Evolutionary conservation across 305 asterid genomes (phyloP), one percentile per base, ranked within the genome.

Genomic region (Andrographis paniculata): DNA sequence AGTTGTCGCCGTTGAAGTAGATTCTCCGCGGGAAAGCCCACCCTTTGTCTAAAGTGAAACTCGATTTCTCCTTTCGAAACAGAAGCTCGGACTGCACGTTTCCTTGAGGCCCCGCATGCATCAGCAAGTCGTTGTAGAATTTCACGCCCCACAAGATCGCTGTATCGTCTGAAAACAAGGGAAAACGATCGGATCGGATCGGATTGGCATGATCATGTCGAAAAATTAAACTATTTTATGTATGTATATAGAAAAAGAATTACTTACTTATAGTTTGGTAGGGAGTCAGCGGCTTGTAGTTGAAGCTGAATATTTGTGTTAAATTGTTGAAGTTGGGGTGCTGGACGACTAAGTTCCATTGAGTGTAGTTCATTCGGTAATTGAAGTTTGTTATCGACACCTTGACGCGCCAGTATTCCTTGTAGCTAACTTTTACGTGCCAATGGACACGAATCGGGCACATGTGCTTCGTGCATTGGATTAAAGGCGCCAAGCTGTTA

Each of bases 21-120:
- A 81, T 35, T 59, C 87, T 75, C 54, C 77, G 64, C 0, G 93
- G 93, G 28, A 81, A 81, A 44, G 74, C 84, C 93, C 93, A 81
- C 3, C 93, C 93, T 60, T 78, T 78, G 14, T 81, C 82, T 22
- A 81, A 81, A 36, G 78, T 75, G 73, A 77, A 78, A 52, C 78
- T 77, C 17, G 93, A 72, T 51, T 61, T 69, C 56, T 78, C 87
- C 78, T 81, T 78, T 9, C 59, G 66, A 64, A 81, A 81, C 19
- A 81, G 75, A 64, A 81, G 71, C 74, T 81, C 93, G 1, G 84
- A 75, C 75, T 75, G 93, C 49, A 73, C 93, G 38, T 81, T 81
- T 45, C 93, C 93, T 1, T 62, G 55, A 40, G 75, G 76, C 39
- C 84, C 93, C 0, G 93, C 93, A 63, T 75, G 81, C 66, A 49